Percentiles rank a stretch among this genome's conserved stretches.
phyloP scores from a whole-genome alignment of 2,329 filamentous ascomycete species.

The Microsporum ferrugineum region DNA sequence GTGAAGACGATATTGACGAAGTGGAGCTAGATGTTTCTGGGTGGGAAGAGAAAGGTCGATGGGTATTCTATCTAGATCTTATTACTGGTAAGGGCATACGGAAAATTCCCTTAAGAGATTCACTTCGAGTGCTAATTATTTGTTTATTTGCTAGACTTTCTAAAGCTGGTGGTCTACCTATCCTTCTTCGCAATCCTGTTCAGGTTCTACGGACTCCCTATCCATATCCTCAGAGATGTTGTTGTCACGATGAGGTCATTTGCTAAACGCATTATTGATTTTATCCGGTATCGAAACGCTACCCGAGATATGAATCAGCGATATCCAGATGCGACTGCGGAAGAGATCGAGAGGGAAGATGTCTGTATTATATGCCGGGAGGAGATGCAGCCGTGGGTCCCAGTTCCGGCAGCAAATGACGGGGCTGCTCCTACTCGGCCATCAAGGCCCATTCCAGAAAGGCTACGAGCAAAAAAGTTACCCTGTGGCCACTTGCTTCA shows the following conservation, averaged over 20 bases:
- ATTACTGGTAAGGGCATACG: conserved; percentile 51
- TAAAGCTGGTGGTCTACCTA: conserved; percentile 81
- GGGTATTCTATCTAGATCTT: conserved; percentile 79
- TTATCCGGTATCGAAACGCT: conserved; percentile 80
- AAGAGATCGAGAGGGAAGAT: conserved; percentile 75
- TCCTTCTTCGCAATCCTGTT: conserved; percentile 89
- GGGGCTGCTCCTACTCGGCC: conserved; percentile 20
- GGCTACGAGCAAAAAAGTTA: conserved; percentile 83
- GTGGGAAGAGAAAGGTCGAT: conserved; percentile 93
- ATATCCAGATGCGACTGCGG: conserved; percentile 80
- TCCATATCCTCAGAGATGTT: conserved; percentile 91
- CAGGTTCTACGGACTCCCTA: conserved; percentile 86
- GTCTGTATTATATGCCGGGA: conserved; percentile 97
- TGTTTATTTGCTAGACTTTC: conserved; percentile 51
- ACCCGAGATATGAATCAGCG: conserved; percentile 84
- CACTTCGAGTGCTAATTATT: conserved; percentile 5
- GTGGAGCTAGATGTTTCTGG: conserved; percentile 91
- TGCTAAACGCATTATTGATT: conserved; percentile 74
- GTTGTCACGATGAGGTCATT: conserved; percentile 92
- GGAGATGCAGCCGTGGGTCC: conserved; percentile 76
- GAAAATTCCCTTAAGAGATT: background rate
- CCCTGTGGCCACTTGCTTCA: conserved; percentile 94
- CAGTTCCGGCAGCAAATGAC: conserved; percentile 34
- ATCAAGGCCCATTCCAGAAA: conserved; percentile 53
- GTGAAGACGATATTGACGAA: conserved; percentile 71